A percentile compares a stretch with the other conserved stretches of the same genome.
Evolutionary conservation across 106 monocot species (phyloP).

Genomic region (Vanilla planifolia): DNA sequence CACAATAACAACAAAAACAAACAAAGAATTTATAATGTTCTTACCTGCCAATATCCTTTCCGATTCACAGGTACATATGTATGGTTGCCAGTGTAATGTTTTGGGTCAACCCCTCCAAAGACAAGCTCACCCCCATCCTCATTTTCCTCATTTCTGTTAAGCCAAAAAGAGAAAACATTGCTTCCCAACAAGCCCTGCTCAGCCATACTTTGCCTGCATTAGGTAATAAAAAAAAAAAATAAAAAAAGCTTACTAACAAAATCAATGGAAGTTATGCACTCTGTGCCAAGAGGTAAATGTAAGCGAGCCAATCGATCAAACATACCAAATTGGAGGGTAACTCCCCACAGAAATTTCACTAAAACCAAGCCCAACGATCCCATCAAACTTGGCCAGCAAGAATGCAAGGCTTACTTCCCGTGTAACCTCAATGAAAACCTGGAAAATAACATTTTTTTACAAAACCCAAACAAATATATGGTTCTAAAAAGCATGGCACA

Average conservation of each 20-base stretch:
- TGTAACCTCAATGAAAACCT: conserved; percentile 92
- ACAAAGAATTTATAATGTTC: background rate
- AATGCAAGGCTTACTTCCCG: conserved; percentile 52
- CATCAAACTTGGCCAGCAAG: conserved; percentile 69
- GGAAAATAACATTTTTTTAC: conserved; percentile 8
- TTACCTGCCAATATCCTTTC: conserved; percentile 82
- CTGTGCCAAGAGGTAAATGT: background rate
- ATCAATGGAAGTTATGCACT: no score
- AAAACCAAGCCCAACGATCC: conserved; percentile 88
- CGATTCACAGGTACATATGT: conserved; percentile 66
- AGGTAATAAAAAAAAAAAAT: background rate
- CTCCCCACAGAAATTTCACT: conserved; percentile 71
- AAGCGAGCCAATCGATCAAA: background rate
- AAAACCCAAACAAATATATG: background rate
- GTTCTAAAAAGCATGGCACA: background rate
- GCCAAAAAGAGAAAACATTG: conserved; percentile 81
- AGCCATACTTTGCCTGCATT: conserved; percentile 56
- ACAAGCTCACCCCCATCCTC: conserved; percentile 67
- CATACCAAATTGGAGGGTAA: conserved; percentile 63
- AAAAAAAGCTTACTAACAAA: background rate
- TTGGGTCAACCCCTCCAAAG: conserved; percentile 74
- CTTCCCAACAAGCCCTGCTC: conserved; percentile 51
- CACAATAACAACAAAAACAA: no score
- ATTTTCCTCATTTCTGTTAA: conserved; percentile 51
- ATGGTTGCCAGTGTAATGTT: conserved; percentile 66